These are phyloP conservation scores for Tephrocybe sp. DNA, from an alignment of 768 basidiomycete species.

Conservation along the genomic window DNA sequence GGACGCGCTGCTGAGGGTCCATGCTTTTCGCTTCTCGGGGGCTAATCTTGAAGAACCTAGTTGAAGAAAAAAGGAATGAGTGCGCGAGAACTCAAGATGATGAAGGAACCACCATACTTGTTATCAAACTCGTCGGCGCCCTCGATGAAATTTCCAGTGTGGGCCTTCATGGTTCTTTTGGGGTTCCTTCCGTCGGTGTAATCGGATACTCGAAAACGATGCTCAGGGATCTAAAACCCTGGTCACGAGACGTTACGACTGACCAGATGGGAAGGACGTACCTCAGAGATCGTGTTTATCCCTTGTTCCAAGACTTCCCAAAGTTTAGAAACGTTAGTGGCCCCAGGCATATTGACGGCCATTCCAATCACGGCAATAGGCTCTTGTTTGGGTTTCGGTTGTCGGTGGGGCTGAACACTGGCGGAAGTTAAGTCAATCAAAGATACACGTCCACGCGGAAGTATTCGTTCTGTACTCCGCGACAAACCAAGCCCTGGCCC, in stretches of 20 bases:
- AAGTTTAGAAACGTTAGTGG: slow-evolving; percentile 42
- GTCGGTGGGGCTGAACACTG: slow-evolving; percentile 1
- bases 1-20: slow-evolving; percentile 75
- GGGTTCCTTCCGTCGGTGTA: slow-evolving; percentile 31
- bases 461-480: slow-evolving; percentile 36
- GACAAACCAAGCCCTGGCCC: slow-evolving; percentile 46
- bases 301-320: slow-evolving; percentile 64
- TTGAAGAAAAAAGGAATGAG: neutral
- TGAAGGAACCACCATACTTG: slow-evolving; percentile 34
- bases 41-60: slow-evolving; percentile 66
- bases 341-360: slow-evolving; percentile 63
- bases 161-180: slow-evolving; percentile 47
- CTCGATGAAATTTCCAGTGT: slow-evolving; percentile 64
- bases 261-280: slow-evolving; percentile 25
- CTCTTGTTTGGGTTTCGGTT: slow-evolving; percentile 33
- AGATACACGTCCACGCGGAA: slow-evolving; percentile 21
- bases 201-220: slow-evolving; percentile 51
- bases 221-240: slow-evolving; percentile 53
- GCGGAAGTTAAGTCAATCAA: slow-evolving; percentile 23
- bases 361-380: slow-evolving; percentile 74
- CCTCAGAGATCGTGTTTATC: slow-evolving; percentile 56
- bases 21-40: slow-evolving; percentile 74
- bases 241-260: neutral
- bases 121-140: slow-evolving; percentile 64
- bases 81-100: neutral